Percentiles rank a stretch among this genome's conserved stretches.
phyloP scores from a whole-genome alignment of 129 eudicot genomes.

The Saussurea involucrata region DNA sequence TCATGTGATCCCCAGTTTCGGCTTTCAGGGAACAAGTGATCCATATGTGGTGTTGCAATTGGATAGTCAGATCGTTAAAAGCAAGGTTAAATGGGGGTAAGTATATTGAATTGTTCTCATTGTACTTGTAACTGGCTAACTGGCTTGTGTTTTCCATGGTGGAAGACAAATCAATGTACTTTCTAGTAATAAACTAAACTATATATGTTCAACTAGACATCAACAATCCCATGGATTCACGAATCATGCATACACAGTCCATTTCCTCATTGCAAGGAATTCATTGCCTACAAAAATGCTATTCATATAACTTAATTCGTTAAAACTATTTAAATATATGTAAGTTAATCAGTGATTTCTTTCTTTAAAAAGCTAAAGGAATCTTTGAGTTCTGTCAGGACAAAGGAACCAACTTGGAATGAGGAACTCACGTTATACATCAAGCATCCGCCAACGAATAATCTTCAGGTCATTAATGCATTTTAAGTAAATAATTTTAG shows the following conservation, averaged over 20 bases:
- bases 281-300: not conserved
- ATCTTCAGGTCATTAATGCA: slow-evolving; percentile 63
- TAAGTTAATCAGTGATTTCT: not conserved
- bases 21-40: slow-evolving; percentile 91
- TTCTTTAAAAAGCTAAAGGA: slow-evolving; percentile 7
- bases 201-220: not conserved
- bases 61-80: slow-evolving; percentile 78
- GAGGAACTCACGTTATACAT: slow-evolving; percentile 73
- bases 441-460: slow-evolving; percentile 54
- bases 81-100: slow-evolving; percentile 94
- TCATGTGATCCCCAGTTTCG: slow-evolving; percentile 12
- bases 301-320: not conserved
- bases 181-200: not conserved
- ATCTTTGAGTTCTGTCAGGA: slow-evolving; percentile 48
- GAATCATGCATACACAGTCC: not conserved
- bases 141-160: not conserved
- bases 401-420: slow-evolving; percentile 96
- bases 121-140: not conserved
- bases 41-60: slow-evolving; percentile 83
- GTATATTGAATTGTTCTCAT: slow-evolving; percentile 8
- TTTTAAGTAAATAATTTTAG: not conserved
- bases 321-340: not conserved
- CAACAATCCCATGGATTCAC: not conserved
- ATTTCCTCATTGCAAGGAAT: not conserved
- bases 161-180: not conserved